Base-by-base conservation (phyloP, 805 yeast genomes). In the Wickerhamiella slavikovae region DNA sequence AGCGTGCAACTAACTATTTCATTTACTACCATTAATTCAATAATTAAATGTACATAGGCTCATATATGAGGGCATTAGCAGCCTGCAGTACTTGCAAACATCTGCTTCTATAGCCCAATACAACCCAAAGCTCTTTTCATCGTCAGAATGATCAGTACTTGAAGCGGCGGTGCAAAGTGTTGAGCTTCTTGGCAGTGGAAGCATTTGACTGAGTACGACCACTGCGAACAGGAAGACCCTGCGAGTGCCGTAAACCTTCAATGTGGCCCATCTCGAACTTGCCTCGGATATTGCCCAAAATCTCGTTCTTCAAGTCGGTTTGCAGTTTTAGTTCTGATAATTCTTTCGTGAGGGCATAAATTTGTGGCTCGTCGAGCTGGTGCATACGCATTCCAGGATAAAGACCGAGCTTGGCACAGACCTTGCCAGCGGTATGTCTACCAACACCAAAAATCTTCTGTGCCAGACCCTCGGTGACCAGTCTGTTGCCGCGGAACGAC, bases 331-430 rank as follows among this genome's bases (percentile, higher is more conserved):
- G 62, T 24, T 69, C 74, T 1, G 91, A 68, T 28, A 89, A 60
- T 49, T 89, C 94, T 49, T 82, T 85, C 22, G 93, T 75, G 26
- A 89, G 60, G 21, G 76, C 68, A 67, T 85, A 64, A 26, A 82
- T 63, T 43, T 82, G 92, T 17, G 80, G 77, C 53, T 89, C 96
- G 17, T 75, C 60, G 22, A 89, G 64, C 53, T 89, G 93, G 49
- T 78, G 89, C 77, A 83, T 74, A 55, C 93, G 69, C 92, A 85
- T 83, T 48, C 66, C 61, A 27, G 96, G 96, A 47, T 83, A 85
- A 35, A 89, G 66, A 8, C 93, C 94, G 15, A 85, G 67, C 47
- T 71, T 79, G 23, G 95, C 71, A 49, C 94, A 82, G 30, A 89
- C 60, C 43, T 61, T 59, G 38, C 66, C 66, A 2, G 95, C 85